phyloP scores from a whole-genome alignment of 495 filamentous ascomycete species.

The Neohortaea acidophila region DNA sequence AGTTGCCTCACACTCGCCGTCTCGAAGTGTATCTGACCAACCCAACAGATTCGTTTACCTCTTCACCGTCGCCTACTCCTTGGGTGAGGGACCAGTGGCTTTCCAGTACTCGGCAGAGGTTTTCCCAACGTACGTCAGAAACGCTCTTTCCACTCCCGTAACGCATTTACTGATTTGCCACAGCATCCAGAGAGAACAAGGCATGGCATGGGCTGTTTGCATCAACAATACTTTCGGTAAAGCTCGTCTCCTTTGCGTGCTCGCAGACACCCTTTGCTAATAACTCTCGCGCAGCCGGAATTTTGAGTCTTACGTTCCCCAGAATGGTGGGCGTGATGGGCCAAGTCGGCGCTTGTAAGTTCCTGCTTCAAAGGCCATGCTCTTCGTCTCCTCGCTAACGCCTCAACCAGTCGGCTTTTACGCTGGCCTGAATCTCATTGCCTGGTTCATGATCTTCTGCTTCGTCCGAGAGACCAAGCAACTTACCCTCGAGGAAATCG shows the following conservation, averaged over 20 bases:
- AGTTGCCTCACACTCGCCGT: too few relatives aligned
- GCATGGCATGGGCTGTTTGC: constrained; percentile 22
- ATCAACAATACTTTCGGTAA: constrained; percentile 20
- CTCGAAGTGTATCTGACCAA: too few relatives aligned
- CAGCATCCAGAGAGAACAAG: constrained; percentile 5
- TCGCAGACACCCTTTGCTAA: neutral
- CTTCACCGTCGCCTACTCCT: constrained; percentile 22
- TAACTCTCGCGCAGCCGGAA: constrained; percentile 18
- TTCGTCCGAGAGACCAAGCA: constrained; percentile 71
- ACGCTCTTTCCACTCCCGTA: too few relatives aligned
- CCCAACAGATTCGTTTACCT: constrained; percentile 28
- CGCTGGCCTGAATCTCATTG: constrained; percentile 52
- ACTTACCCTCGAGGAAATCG: constrained; percentile 49
- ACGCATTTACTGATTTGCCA: too few relatives aligned
- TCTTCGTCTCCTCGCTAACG: constrained; percentile 7
- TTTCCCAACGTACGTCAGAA: constrained; percentile 26
- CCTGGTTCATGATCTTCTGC: constrained; percentile 55
- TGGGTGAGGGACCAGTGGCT: constrained; percentile 23
- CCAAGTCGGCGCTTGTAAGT: constrained; percentile 20
- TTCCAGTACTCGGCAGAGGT: constrained; percentile 28
- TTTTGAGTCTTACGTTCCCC: constrained; percentile 23
- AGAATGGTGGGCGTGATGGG: constrained; percentile 20
- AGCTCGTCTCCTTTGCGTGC: neutral
- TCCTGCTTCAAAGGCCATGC: neutral
- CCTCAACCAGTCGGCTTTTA: constrained; percentile 42